phyloP scores from a whole-genome alignment of 2,329 filamentous ascomycete genomes.

The Penicillium griseofulvum region DNA sequence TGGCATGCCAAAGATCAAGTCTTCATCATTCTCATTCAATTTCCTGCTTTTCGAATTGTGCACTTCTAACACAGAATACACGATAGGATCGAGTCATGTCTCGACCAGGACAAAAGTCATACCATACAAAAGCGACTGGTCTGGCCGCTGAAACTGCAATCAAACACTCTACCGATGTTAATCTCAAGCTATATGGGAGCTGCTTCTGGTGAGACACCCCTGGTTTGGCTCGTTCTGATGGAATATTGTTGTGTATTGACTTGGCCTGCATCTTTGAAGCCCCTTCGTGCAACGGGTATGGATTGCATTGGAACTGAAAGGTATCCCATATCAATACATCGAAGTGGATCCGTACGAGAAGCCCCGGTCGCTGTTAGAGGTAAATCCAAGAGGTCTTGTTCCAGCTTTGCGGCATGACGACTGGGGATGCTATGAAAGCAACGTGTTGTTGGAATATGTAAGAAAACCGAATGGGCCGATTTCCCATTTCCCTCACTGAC shows the following conservation, averaged over 20 bases:
- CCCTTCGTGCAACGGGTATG: conserved; percentile 85
- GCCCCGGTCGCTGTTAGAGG: conserved; percentile 66
- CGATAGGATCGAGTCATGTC: conserved; percentile 41
- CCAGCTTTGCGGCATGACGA: conserved; percentile 74
- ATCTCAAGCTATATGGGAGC: conserved; percentile 75
- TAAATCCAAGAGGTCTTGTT: conserved; percentile 73
- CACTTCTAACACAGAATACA: conserved; percentile 12
- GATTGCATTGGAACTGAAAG: conserved; percentile 81
- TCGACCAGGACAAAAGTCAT: conserved; percentile 61
- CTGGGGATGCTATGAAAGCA: conserved; percentile 80
- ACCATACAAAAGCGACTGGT: conserved; percentile 70
- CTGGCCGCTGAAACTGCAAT: conserved; percentile 66
- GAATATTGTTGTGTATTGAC: neutral
- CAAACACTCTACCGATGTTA: conserved; percentile 66
- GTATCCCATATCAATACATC: conserved; percentile 77
- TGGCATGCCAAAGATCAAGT: neutral
- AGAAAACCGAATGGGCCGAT: conserved; percentile 25
- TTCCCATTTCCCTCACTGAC: conserved; percentile 7
- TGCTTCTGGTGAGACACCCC: conserved; percentile 69
- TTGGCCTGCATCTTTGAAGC: conserved; percentile 43
- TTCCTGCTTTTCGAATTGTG: conserved; percentile 7
- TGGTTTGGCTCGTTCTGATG: neutral
- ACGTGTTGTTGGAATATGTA: conserved; percentile 82
- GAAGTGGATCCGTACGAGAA: conserved; percentile 80
- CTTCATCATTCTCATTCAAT: neutral